A percentile compares a stretch with the other conserved stretches of the same genome.
Evolutionary conservation across 768 basidiomycete genomes (phyloP).

Genomic region (Dictyophora rubrovolvata): DNA sequence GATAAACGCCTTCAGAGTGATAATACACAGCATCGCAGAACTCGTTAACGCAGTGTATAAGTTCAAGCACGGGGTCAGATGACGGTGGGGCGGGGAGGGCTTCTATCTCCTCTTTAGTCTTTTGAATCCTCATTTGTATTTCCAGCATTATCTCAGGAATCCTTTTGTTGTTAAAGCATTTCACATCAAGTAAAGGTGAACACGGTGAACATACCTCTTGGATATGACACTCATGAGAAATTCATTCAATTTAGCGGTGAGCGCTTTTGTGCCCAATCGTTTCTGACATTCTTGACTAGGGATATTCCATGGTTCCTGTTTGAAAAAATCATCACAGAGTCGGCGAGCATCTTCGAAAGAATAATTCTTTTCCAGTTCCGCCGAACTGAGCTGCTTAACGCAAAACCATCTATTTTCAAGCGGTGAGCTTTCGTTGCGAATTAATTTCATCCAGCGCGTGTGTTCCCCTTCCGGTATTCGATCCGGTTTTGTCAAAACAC

Average conservation of each 20-base stretch:
- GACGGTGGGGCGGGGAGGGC: slow-evolving; percentile 45
- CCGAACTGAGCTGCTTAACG: slow-evolving; percentile 44
- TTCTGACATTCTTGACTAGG: slow-evolving; percentile 36
- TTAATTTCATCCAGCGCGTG: slow-evolving; percentile 36
- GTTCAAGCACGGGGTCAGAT: slow-evolving; percentile 42
- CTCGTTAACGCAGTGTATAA: slow-evolving; percentile 34
- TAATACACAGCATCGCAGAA: slow-evolving; percentile 37
- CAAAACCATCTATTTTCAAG: slow-evolving; percentile 52
- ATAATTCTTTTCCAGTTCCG: slow-evolving; percentile 39
- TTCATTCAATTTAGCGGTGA: slow-evolving; percentile 47
- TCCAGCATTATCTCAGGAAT: slow-evolving; percentile 56
- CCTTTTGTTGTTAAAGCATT: slow-evolving; percentile 25
- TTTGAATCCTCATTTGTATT: slow-evolving; percentile 34
- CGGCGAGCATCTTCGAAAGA: slow-evolving; percentile 52
- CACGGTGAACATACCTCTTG: slow-evolving; percentile 34
- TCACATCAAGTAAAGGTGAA: background rate
- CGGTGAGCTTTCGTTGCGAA: slow-evolving; percentile 10
- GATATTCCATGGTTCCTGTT: slow-evolving; percentile 38
- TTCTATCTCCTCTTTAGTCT: slow-evolving; percentile 24
- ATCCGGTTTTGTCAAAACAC: slow-evolving; percentile 68
- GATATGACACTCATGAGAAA: slow-evolving; percentile 55
- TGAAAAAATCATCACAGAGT: slow-evolving; percentile 49
- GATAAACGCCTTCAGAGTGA: slow-evolving; percentile 36
- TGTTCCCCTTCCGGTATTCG: slow-evolving; percentile 50
- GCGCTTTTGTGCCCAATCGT: slow-evolving; percentile 44